Evolutionary conservation across 306 rosid genomes (phyloP).

Genomic region (Sindora glabra): DNA sequence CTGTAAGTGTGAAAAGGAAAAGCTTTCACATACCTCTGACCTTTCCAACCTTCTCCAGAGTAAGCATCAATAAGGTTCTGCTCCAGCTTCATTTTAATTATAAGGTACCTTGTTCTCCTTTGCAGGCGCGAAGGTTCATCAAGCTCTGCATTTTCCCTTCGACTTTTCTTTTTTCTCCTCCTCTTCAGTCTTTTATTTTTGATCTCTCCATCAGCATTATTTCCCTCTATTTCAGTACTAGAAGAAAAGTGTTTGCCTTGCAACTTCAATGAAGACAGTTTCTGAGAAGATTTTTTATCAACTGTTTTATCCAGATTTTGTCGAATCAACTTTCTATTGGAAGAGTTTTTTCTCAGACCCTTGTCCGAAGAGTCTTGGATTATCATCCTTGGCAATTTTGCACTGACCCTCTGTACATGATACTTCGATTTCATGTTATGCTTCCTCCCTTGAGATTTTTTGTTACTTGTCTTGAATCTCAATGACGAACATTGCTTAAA

Average conservation of each 20-base stretch:
- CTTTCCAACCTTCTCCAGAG: conserved; percentile 94
- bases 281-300: conserved; percentile 32
- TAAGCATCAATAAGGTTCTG: conserved; percentile 95
- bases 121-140: conserved; percentile 78
- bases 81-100: conserved; percentile 76
- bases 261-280: conserved; percentile 26
- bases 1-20: neutral
- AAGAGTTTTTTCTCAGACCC: conserved; percentile 27
- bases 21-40: conserved; percentile 59
- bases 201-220: conserved; percentile 26
- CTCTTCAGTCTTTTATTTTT: conserved; percentile 30
- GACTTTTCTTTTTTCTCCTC: conserved; percentile 41
- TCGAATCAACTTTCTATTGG: conserved; percentile 23
- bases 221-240: conserved; percentile 20
- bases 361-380: conserved; percentile 23
- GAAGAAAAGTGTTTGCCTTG: conserved; percentile 24
- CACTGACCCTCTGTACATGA: conserved; percentile 15
- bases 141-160: conserved; percentile 33
- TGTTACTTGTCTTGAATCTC: conserved; percentile 27
- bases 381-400: conserved; percentile 31
- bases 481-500: conserved; percentile 27
- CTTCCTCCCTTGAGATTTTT: conserved; percentile 31
- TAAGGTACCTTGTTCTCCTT: conserved; percentile 73
- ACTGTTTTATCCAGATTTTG: conserved; percentile 5
- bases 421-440: conserved; percentile 33